Base-by-base conservation (phyloP, 202 grass and related monocot genomes). In the Cymbopogon flexuosus region DNA sequence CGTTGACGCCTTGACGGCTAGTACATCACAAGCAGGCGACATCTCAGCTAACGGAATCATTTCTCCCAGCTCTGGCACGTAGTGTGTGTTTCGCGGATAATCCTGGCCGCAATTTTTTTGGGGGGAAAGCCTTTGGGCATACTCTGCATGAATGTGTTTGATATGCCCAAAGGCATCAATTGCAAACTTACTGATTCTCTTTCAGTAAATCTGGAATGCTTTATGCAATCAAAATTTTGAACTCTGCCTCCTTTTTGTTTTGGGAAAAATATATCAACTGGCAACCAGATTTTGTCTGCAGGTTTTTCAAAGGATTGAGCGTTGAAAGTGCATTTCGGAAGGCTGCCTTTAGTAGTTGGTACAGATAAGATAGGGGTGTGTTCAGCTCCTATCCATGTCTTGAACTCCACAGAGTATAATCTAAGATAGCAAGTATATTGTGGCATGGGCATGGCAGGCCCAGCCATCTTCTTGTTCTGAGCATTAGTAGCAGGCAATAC, bases 1-100 rank as follows among this genome's bases (percentile, higher is more conserved):
- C 68, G 49, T 85, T 85, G 73, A 73, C 67, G 56, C 72, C 11
- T 18, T 40, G 60, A 42, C 62, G 23, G 60, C 79, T n/a, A n/a
- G n/a, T 42, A 70, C 68, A 65, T 66, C 80, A 74, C 66, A 75
- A 42, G 66, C 9, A 24, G 23, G 83, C 71, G 72, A 88, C 83
- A 61, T 86, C 80, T 96, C 84, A 89, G 80, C 72, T 72, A 85
- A 93, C 36, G 72, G 36, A 80, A 71, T 60, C 88, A 78, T 93
- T 71, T 88, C 78, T 80, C 51, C 80, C 60, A 85, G 36, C 54
- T 74, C 90, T 89, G 79, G 61, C 81, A n/a, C 47, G 62, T 67
- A 59, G 40, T 68, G 56, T 76, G 43, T 11, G 15, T 49, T 54
- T 41, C 56, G 52, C 60, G 29, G 47, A 72, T 63, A 61, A 73